Evolutionary conservation across 2,329 filamentous ascomycete genomes (phyloP), one percentile per base, ranked within the genome.

Genomic region (Paraphaeosphaeria minitans): DNA sequence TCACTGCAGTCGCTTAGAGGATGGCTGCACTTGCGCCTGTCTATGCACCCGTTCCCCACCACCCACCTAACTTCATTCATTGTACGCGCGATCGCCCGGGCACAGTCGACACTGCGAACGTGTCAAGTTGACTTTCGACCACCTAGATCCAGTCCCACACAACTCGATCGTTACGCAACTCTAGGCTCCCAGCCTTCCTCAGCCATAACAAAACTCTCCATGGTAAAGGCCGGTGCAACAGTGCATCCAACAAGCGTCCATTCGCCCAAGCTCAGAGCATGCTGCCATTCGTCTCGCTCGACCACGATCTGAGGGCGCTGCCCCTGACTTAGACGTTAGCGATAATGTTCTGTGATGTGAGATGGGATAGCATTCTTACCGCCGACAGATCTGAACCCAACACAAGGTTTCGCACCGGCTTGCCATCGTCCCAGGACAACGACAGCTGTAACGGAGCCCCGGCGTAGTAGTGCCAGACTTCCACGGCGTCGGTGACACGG

Each of bases 391-490:
- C 49, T 12, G 24, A 42, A 2, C 82, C 82, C 13, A 84, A 73
- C 27, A 77, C 64, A 9, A 61, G 63, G 19, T 65, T 24, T 7
- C 46, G 24, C 2, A 62, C 58, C 29, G 61, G 55, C 42, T 66
- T 69, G 2, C 81, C 81, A 55, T 84, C 75, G 52, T 84, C 69
- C 21, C 58, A 66, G 1, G 81, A 81, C 0, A 84, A 70, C 2
- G 77, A 80, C 10, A 84, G 68, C 12, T 68, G 75, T 50, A 85
- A 66, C 0, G 82, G 82, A 7, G 83, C 81, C 5, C 83, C 83
- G 9, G 81, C 82, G 52, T 84, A 84, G 72, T 82, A 79, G 64
- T 85, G 83, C 83, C 83, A 85, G 9, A 82, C 69, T 65, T 85
- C 79, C 2, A 79, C 79, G 56, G 83, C 81, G 50, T 67, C 63